Evolutionary conservation across 169 alveolate species (phyloP), one percentile per base, ranked within the genome.

Genomic region (Plasmodium sp.): DNA sequence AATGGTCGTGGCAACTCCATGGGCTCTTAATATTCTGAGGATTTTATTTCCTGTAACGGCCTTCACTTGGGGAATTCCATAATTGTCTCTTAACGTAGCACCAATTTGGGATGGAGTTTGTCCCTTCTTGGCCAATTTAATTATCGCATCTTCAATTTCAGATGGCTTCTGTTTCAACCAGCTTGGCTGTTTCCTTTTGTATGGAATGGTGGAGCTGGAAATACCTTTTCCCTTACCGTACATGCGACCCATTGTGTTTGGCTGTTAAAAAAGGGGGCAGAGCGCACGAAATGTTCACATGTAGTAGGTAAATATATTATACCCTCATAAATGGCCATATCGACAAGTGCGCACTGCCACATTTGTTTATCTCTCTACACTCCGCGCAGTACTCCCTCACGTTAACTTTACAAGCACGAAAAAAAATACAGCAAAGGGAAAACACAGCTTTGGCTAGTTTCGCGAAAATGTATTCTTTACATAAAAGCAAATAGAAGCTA

Each of bases 31-130:
- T 95, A 99, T 98, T 92, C 99, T 97, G 84, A 99, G 97, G 93
- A 99, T 98, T 98, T 99, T 98, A 96, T 97, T 97, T 86, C 99
- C 99, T 34, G 99, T 99, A 92, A 99, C 97, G 92, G 98, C 96
- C 94, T 97, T 98, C 14, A 99, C 99, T 97, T 98, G 98, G 41
- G 99, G 99, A 81, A 99, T 96, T 39, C 99, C 99, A 97, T 97
- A 97, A 96, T 98, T 97, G 97, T 99, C 99, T 94, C 99, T 98
- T 84, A 99, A 98, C 77, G 98, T 96, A 71, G 99, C 99, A 95
- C 99, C 99, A 92, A 99, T 99, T 97, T 99, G 98, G 96, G 99
- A 98, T 72, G 99, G 99, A 72, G 99, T 98, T 88, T 98, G 97
- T 75, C 99, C 99, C 97, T 99, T 99, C 98, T 98, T 99, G 86